Evolutionary conservation across 2,329 filamentous ascomycete species (phyloP).

Genomic region (Monosporascus sp.): DNA sequence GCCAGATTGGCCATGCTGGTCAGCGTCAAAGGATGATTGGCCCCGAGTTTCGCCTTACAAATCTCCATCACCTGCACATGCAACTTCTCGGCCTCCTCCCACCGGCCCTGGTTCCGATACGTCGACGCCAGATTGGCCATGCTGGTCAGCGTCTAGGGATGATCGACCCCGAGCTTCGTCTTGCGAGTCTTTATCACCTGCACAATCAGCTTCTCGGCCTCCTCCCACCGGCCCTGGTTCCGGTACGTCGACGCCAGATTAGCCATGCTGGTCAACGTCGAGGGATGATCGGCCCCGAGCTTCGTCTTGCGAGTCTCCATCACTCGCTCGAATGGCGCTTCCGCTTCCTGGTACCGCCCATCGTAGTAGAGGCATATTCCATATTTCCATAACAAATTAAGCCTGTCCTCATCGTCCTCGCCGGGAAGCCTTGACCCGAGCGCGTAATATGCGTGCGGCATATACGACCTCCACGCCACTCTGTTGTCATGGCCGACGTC

Average conservation of each 20-base stretch:
- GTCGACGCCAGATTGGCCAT: neutral
- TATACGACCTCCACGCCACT: neutral
- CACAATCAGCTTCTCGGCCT: too few species aligned
- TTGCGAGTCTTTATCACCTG: neutral
- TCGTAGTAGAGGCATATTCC: too few species aligned
- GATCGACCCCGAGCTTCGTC: conserved; percentile 10
- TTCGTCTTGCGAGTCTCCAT: conserved; percentile 8
- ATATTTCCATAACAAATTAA: too few species aligned
- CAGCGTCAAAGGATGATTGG: neutral
- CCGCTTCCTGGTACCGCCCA: conserved; percentile 7
- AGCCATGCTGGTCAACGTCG: conserved; percentile 3
- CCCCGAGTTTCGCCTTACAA: too few species aligned
- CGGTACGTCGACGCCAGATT: neutral
- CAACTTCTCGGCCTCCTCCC: too few species aligned
- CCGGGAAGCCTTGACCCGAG: too few species aligned
- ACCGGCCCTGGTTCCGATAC: neutral
- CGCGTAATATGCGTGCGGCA: neutral
- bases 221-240: too few species aligned
- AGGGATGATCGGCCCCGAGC: conserved; percentile 11
- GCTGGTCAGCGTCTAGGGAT: conserved; percentile 8
- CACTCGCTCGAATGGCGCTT: conserved; percentile 3
- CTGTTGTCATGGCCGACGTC: neutral
- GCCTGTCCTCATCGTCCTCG: neutral
- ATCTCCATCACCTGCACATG: too few species aligned
- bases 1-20: neutral